Conservation (phyloP, 495 filamentous ascomycete genomes). For the Pseudomonodictys pantanalensis region DNA sequence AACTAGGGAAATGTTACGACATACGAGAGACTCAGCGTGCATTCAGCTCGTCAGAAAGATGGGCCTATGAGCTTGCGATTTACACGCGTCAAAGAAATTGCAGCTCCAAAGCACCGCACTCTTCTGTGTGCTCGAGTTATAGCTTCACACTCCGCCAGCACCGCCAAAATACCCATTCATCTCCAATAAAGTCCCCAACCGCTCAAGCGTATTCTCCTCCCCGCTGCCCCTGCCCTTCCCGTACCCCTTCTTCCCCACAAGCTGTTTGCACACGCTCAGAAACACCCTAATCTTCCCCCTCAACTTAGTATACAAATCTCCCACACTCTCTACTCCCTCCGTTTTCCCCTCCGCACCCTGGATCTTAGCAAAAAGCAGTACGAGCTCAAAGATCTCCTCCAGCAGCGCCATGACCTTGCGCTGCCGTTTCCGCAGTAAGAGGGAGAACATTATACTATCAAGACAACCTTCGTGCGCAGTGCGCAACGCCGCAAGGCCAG, state of each 20-base stretch:
- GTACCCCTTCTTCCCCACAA: constrained; percentile 59
- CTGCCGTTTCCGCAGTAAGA: constrained; percentile 69
- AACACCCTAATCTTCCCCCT: constrained; percentile 68
- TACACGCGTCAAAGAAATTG: too few relatives aligned
- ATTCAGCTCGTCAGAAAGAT: too few relatives aligned
- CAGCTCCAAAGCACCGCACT: too few relatives aligned
- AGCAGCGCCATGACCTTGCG: constrained; percentile 67
- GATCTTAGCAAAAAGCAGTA: constrained; percentile 63
- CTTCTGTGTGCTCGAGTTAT: too few relatives aligned
- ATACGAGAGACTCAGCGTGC: too few relatives aligned
- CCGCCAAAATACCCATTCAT: constrained; percentile 50
- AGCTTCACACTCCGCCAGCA: too few relatives aligned
- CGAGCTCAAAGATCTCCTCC: constrained; percentile 70
- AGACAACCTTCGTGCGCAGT: constrained; percentile 74
- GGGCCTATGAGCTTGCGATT: too few relatives aligned
- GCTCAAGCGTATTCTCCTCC: constrained; percentile 51
- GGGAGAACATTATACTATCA: constrained; percentile 70
- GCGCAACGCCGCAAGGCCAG: constrained; percentile 62
- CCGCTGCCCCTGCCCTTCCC: constrained; percentile 46
- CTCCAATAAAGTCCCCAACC: constrained; percentile 57
- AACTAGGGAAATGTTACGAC: too few relatives aligned
- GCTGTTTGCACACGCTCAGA: constrained; percentile 57
- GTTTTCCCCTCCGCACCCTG: constrained; percentile 39
- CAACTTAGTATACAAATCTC: constrained; percentile 60
- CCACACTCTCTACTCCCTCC: constrained; percentile 41